Evolutionary conservation across 352 stramenopile species (phyloP).

Genomic region (Pythium rishiriense): DNA sequence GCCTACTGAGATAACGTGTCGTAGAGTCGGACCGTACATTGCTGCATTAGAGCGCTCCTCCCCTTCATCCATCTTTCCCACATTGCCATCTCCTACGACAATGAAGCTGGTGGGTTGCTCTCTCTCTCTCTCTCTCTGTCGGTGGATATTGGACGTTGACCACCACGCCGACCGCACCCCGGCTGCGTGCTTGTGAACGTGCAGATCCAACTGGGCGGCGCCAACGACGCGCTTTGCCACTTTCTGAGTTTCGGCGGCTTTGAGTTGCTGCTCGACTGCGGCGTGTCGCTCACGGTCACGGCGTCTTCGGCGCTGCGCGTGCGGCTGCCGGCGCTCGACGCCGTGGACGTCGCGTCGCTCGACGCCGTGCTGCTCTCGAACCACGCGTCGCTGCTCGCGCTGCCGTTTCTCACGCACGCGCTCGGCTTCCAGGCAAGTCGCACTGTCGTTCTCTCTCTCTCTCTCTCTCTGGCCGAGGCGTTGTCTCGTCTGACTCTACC

Average conservation of each 20-base stretch:
- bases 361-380: conserved; percentile 81
- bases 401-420: conserved; percentile 74
- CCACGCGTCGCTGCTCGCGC: conserved; percentile 59
- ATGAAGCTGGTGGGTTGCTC: conserved; percentile 28
- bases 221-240: conserved; percentile 72
- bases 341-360: conserved; percentile 58
- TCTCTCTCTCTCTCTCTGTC: conserved; percentile 1
- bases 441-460: neutral
- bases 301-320: conserved; percentile 19
- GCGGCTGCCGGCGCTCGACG: conserved; percentile 28
- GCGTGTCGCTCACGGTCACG: conserved; percentile 31
- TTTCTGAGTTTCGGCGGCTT: conserved; percentile 81
- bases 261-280: conserved; percentile 82
- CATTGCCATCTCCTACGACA: neutral
- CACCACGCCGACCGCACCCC: too few species aligned
- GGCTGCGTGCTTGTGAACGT: neutral
- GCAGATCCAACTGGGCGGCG: conserved; percentile 75
- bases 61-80: neutral
- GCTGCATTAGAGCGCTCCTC: conserved; percentile 8
- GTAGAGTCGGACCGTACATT: neutral
- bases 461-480: neutral
- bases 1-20: neutral
- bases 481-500: neutral
- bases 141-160: too few species aligned
- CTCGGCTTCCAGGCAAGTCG: conserved; percentile 61